phyloP scores from a whole-genome alignment of 2,329 filamentous ascomycete species.

The Microthyrium microscopicum region DNA sequence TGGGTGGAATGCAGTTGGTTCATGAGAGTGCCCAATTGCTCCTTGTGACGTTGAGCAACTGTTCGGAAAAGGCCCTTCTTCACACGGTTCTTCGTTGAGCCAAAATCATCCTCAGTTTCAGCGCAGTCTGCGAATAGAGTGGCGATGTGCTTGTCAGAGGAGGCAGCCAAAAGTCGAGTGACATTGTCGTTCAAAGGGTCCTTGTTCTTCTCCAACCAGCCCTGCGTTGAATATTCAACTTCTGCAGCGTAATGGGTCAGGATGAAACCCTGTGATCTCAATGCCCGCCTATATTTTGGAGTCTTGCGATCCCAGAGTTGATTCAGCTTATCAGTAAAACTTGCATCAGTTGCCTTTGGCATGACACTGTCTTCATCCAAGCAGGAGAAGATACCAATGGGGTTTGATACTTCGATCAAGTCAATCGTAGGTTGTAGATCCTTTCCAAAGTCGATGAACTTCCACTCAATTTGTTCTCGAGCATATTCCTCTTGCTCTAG shows the following conservation, averaged over 20 bases:
- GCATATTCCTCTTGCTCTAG: conserved; percentile 97
- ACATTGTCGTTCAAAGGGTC: conserved; percentile 96
- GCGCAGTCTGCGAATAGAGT: conserved; percentile 77
- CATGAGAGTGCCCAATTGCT: conserved; percentile 96
- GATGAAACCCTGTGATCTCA: conserved; percentile 81
- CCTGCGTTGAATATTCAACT: conserved; percentile 88
- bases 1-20: conserved; percentile 85
- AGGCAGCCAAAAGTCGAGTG: conserved; percentile 70
- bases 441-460: conserved; percentile 97
- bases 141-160: conserved; percentile 68
- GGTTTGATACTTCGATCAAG: conserved; percentile 86
- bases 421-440: conserved; percentile 97
- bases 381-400: conserved; percentile 97
- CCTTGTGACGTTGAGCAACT: conserved; percentile 91
- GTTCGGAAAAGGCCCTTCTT: conserved; percentile 97
- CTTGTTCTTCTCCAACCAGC: conserved; percentile 98
- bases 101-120: conserved; percentile 50
- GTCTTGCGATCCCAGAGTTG: conserved; percentile 93
- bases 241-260: conserved; percentile 95
- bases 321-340: conserved; percentile 96
- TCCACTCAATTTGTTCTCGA: conserved; percentile 95
- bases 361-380: conserved; percentile 96
- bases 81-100: conserved; percentile 57
- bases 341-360: conserved; percentile 95
- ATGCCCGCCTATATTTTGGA: conserved; percentile 75